Base-by-base conservation (phyloP, 306 rosid genomes). In the Prunus fruticosa region DNA sequence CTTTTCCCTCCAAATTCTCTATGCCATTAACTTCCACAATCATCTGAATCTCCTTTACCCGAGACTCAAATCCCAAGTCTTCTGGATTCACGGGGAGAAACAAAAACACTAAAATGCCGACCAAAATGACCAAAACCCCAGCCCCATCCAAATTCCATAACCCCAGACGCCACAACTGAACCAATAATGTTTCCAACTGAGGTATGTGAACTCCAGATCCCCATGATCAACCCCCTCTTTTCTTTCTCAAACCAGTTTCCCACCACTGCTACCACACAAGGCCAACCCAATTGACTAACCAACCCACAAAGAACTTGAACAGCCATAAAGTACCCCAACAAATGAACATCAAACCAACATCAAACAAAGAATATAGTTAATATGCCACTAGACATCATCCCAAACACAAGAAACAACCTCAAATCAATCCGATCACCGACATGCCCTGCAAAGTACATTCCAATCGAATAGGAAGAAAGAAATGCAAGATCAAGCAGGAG, bases 271-370 rank as follows among this genome's bases (percentile, higher is more conserved):
- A 93, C 97, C 81, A 91, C 99, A 86, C 93, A 96, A 73, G 98
- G 99, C 98, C 99, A 96, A 96, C 75, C 98, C 98, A 79, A 96
- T 89, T 12, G 99, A 92, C 84, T 96, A 89, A 96, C 86, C 61
- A 96, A 77, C 34, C 99, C 98, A 80, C 98, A 89, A 50, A 89
- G 69, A 78, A 91, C 74, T 85, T 92, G 99, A 78, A 92, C 96
- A 67, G 57, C 81, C 56, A 92, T 18, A 69, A 86, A 95, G 82
- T 79, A 96, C 60, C 92, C 90, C 80, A 96, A 78, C 18, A 70
- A 77, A 82, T 96, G 99, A 81, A 92, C 76, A 82, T 87, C 78
- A 2, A 93, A 83, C 97, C 97, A 96, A 72, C 88, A 96, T 1
- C 99, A 73, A 23, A 98, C 99, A 41, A 96, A 92, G 61, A 86